These are phyloP conservation scores for Trametes cinnabarina DNA, from an alignment of 768 basidiomycete genomes.

Conservation along the genomic window DNA sequence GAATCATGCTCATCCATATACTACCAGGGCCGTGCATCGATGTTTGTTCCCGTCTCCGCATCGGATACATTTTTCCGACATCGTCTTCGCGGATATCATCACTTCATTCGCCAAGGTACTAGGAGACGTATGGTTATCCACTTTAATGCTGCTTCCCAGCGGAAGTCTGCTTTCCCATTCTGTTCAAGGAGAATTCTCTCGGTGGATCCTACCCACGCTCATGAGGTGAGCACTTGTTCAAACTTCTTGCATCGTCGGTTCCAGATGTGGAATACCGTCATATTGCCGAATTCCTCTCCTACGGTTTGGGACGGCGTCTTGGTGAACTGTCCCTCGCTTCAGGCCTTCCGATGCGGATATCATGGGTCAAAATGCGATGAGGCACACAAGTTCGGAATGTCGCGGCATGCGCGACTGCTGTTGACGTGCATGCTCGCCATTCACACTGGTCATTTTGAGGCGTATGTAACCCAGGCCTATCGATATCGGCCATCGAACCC, in stretches of 20 bases:
- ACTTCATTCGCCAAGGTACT: slow-evolving; percentile 97
- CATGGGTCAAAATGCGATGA: too few relatives aligned
- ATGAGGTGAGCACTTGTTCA: slow-evolving; percentile 65
- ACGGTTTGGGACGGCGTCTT: neutral
- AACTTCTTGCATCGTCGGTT: neutral
- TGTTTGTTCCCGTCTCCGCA: slow-evolving; percentile 68
- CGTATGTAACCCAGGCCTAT: too few relatives aligned
- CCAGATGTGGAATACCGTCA: neutral
- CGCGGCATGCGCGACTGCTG: too few relatives aligned
- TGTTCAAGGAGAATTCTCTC: slow-evolving; percentile 55
- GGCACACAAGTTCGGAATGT: too few relatives aligned
- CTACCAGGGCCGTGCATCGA: slow-evolving; percentile 62
- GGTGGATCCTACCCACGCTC: slow-evolving; percentile 78
- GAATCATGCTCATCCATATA: neutral
- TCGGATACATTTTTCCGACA: slow-evolving; percentile 83
- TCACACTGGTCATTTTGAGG: neutral
- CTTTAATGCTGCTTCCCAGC: slow-evolving; percentile 83
- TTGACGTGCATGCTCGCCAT: neutral
- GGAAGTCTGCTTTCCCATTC: slow-evolving; percentile 71
- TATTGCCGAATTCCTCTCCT: neutral
- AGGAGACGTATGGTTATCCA: slow-evolving; percentile 89
- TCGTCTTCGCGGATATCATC: slow-evolving; percentile 91
- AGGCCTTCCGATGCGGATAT: too few relatives aligned
- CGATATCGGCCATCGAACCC: neutral
- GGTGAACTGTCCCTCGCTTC: neutral